A percentile compares a stretch with the other conserved stretches of the same genome.
These are phyloP conservation scores for Lichenothelia convexa DNA, from an alignment of 495 filamentous ascomycete species.

Conservation along the genomic window DNA sequence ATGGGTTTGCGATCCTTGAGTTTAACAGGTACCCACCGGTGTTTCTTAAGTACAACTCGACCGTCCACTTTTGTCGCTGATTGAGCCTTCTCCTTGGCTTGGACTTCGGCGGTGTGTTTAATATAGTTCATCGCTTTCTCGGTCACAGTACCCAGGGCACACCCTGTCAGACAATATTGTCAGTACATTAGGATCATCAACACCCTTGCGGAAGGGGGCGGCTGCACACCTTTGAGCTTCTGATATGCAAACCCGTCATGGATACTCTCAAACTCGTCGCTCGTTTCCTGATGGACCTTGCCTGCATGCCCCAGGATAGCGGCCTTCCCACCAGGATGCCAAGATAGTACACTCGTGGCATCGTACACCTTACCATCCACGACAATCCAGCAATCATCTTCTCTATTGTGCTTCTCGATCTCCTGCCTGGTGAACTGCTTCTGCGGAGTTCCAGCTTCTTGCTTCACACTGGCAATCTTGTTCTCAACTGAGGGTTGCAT, in stretches of 20 bases:
- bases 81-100: conserved; percentile 11
- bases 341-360: conserved; percentile 14
- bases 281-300: conserved; percentile 16
- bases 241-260: conserved; percentile 21
- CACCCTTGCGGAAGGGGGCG: too few species aligned
- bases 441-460: conserved; percentile 11
- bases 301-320: conserved; percentile 20
- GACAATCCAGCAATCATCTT: conserved; percentile 18
- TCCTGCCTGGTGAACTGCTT: conserved; percentile 21
- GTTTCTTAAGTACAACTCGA: conserved; percentile 9
- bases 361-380: conserved; percentile 19
- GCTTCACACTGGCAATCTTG: conserved; percentile 12
- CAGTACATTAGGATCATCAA: neutral
- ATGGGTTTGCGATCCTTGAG: conserved; percentile 12
- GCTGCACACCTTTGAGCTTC: conserved; percentile 14
- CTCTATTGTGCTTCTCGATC: conserved; percentile 11
- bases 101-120: conserved; percentile 15
- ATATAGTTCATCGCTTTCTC: conserved; percentile 21
- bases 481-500: conserved; percentile 12
- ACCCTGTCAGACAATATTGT: conserved; percentile 11
- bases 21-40: conserved; percentile 11
- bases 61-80: neutral
- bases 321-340: conserved; percentile 20
- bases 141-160: conserved; percentile 20
- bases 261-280: conserved; percentile 19